Evolutionary conservation across 2,329 filamentous ascomycete species (phyloP).

Genomic region (Phaeosphaeriaceae sp.): DNA sequence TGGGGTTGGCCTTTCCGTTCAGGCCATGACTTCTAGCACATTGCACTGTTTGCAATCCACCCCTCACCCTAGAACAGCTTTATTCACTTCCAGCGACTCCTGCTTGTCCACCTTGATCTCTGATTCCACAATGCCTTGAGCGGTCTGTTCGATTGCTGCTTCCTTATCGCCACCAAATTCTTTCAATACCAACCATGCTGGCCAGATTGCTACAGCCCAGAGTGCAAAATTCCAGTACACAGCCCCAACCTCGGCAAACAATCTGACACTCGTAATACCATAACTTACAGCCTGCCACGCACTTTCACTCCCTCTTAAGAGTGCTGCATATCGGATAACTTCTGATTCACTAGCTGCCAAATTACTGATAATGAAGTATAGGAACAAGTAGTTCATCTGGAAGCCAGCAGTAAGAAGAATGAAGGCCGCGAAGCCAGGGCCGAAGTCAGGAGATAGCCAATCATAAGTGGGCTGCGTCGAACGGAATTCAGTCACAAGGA

Average conservation of each 20-base stretch:
- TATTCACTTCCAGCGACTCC: constrained; percentile 1
- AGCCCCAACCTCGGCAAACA: constrained; percentile 70
- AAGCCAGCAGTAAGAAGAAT: constrained; percentile 71
- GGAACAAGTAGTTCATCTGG: constrained; percentile 75
- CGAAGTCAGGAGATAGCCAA: constrained; percentile 69
- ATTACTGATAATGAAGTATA: constrained; percentile 75
- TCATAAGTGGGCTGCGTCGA: constrained; percentile 66
- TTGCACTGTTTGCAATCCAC: too few species aligned
- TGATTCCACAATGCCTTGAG: constrained; percentile 5
- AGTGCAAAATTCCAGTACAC: constrained; percentile 75
- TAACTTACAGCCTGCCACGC: constrained; percentile 77
- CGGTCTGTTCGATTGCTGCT: constrained; percentile 18
- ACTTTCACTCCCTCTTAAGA: constrained; percentile 73
- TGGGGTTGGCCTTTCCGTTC: too few species aligned
- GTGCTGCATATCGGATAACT: constrained; percentile 70
- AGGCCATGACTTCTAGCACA: too few species aligned
- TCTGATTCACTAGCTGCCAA: constrained; percentile 67
- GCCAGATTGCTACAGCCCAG: constrained; percentile 68
- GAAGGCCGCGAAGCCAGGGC: constrained; percentile 70
- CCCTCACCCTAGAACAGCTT: constrained; percentile 4
- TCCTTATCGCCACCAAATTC: constrained; percentile 55
- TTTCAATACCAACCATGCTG: constrained; percentile 70
- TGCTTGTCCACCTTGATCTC: constrained; percentile 12
- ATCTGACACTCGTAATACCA: constrained; percentile 65
- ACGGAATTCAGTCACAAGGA: constrained; percentile 67